Evolutionary conservation across 768 basidiomycete genomes (phyloP), one percentile per base, ranked within the genome.

Genomic region (Mrakia hoshinonis): DNA sequence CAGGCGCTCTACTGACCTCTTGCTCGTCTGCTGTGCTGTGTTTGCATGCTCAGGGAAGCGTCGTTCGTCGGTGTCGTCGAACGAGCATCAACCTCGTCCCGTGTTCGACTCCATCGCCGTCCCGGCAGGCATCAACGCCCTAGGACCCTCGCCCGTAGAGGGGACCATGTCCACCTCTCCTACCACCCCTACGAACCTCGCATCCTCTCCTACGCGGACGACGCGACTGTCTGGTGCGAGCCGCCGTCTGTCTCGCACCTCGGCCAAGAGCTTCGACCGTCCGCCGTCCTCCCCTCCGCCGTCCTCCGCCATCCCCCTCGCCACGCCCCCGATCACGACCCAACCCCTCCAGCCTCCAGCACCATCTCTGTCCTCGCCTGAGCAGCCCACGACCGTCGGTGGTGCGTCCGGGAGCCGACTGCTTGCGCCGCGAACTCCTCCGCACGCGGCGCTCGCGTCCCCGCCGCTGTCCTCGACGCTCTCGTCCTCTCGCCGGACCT

Each of bases 401-500:
- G 43, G 6, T 43, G 31, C 58, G 4, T 18, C 36, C 31, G 58
- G 34, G 11, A 38, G 18, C 58, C 34, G 58, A 31, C 36, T 39
- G 55, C 55, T 61, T 22, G 15, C 58, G 18, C 64, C 64, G 26
- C 43, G 64, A 7, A 66, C 43, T 6, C 47, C 64, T 7, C 64
- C 64, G 31, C 64, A 46, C 31, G 43, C 64, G 24, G 64, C 48
- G 18, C 15, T 66, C 11, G 64, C 64, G 4, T 43, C 64, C 13
- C 63, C 63, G 39, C 63, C 63, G 38, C 22, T 48, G 18, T 24
- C 63, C 43, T n/a, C 43, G 46, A 66, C 64, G 29, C 31, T 66
- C 29, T 66, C 64, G 20, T 66, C 64, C 46, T 66, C 64, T n/a
- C 64, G 64, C 31, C 64, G 64, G 24, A 66, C 64, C 0, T 66